These are phyloP conservation scores for Lentinula edodes DNA, from an alignment of 768 basidiomycete species.

Conservation along the genomic window DNA sequence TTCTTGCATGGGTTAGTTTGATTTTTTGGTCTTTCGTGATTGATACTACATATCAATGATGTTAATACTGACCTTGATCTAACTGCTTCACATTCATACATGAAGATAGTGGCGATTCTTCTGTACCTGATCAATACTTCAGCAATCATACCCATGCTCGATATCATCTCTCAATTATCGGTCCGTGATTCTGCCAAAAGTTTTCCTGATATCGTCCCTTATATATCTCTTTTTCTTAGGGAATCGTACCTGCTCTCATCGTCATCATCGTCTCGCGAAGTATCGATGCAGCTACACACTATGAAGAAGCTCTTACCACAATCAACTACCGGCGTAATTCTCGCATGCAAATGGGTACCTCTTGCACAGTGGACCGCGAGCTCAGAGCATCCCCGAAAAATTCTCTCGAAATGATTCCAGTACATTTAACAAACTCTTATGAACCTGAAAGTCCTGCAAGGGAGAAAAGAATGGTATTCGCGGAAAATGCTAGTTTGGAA, in stretches of 20 bases:
- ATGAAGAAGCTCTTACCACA: slow-evolving; percentile 4
- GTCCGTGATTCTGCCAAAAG: neutral
- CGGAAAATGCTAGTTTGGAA: neutral
- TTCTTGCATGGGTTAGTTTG: neutral
- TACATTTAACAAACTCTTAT: neutral
- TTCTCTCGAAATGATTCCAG: neutral
- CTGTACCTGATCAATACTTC: slow-evolving; percentile 1
- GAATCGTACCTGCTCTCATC: slow-evolving; percentile 5
- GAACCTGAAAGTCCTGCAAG: neutral
- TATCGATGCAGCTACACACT: slow-evolving; percentile 1
- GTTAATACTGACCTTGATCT: neutral
- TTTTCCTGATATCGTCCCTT: neutral
- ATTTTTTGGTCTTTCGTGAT: neutral
- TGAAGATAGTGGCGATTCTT: neutral
- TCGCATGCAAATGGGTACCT: neutral
- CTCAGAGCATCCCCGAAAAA: neutral
- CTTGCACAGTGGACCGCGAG: neutral
- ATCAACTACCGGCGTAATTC: neutral
- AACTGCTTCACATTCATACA: neutral
- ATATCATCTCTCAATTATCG: slow-evolving; percentile 6
- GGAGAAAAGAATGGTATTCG: neutral
- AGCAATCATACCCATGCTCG: slow-evolving; percentile 1
- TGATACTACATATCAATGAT: neutral
- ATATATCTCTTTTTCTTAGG: neutral
- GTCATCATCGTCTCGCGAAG: slow-evolving; percentile 5